Base-by-base conservation (phyloP, 164 flowering plant species). In the Sextonia rubra region DNA sequence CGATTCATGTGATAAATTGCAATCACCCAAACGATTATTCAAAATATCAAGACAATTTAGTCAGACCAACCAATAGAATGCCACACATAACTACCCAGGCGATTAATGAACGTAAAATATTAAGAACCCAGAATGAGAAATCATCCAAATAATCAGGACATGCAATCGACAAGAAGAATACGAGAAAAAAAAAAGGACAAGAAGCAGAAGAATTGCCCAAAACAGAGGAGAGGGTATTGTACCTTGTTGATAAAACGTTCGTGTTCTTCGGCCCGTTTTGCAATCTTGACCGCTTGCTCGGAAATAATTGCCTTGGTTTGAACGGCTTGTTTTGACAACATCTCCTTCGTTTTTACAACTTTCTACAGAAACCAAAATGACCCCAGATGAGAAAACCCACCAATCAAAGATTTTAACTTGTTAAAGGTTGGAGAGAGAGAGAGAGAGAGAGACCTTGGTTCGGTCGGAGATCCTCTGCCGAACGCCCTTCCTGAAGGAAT, bases 231-330 rank as follows among this genome's bases (percentile, higher is more conserved):
- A 30, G 44, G 44, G 44, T 37, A 37, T 7, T 62, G 69, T 20
- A 89, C 99, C 94, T 93, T 95, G 49, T 83, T 90, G 75, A 95
- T 90, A 80, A 95, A 90, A 23, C 85, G 71, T 69, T 95, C 99
- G 62, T 95, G 99, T 74, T 93, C 96, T 75, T 95, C 99, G 25
- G 99, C 99, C 76, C 84, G 94, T 73, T 89, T 88, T 17, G 98
- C 98, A 71, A 95, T 87, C 82, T 87, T 91, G 48, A 83, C 87
- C 1, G 99, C 99, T 67, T 95, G 99, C 74, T 95, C 87, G 18
- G 99, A 89, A 68, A 92, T 67, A 61, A 90, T 89, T 85, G 89
- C 83, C 75, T 84, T 91, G 22, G 97, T 90, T 74, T 90, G 86
- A 24, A 82, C 87, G n/a, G 89, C 92, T 77, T 89, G 90, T 73